phyloP scores from a whole-genome alignment of 164 flowering plant species.

The Taxillus chinensis region DNA sequence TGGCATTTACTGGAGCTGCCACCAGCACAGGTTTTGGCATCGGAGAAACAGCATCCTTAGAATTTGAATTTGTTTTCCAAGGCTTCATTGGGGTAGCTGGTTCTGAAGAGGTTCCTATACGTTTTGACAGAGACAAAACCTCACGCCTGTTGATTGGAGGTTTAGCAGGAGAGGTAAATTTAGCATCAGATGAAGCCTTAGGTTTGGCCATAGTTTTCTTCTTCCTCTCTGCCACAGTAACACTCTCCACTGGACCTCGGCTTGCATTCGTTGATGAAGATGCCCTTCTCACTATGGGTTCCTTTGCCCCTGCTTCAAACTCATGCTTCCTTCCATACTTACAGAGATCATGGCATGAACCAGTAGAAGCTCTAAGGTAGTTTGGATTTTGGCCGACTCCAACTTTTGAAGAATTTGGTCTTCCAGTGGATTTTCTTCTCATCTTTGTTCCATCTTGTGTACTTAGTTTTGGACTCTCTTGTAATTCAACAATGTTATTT shows the following conservation, averaged over 20 bases:
- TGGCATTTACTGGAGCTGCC: not conserved
- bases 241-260: not conserved
- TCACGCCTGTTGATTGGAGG: not conserved
- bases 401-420: not conserved
- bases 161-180: not conserved
- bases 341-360: slow-evolving; percentile 33
- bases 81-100: not conserved
- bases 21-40: slow-evolving; percentile 7
- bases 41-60: not conserved
- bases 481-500: not conserved
- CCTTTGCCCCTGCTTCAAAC: slow-evolving; percentile 8
- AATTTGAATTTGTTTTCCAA: slow-evolving; percentile 1
- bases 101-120: not conserved
- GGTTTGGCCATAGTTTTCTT: not conserved
- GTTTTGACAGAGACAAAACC: not conserved
- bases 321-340: slow-evolving; percentile 15
- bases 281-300: not conserved
- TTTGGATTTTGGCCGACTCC: slow-evolving; percentile 1
- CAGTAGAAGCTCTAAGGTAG: slow-evolving; percentile 2
- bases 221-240: not conserved
- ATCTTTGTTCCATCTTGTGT: not conserved
- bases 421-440: slow-evolving; percentile 10
- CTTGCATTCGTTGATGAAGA: not conserved
- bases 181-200: not conserved
- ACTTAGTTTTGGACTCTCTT: not conserved